Conservation (phyloP, 306 rosid species). For the Oxytropis ochrocephala region DNA sequence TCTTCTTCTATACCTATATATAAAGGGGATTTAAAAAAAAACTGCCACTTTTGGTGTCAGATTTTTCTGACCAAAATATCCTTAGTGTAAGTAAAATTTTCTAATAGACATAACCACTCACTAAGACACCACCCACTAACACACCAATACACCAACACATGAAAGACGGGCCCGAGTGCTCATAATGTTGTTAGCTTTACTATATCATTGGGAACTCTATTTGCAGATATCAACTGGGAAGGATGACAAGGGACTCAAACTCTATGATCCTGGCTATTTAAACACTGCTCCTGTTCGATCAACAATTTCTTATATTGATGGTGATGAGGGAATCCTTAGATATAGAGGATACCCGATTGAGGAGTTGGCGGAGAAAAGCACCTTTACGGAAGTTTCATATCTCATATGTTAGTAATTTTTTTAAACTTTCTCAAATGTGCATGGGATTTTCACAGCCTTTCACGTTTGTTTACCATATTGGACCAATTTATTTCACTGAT, state of each 20-base stretch:
- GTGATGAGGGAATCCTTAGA: slow-evolving; percentile 86
- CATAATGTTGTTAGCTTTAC: neutral
- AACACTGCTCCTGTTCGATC: slow-evolving; percentile 90
- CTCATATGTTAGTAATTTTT: slow-evolving; percentile 57
- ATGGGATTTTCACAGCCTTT: neutral
- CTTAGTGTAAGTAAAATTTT: too few species aligned
- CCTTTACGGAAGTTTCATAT: slow-evolving; percentile 76
- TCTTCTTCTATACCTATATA: too few species aligned
- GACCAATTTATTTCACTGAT: neutral
- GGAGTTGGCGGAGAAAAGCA: slow-evolving; percentile 79
- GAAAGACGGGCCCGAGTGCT: too few species aligned
- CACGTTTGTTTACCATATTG: neutral
- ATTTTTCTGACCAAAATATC: too few species aligned
- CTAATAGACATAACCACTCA: too few species aligned
- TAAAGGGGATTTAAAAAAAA: too few species aligned
- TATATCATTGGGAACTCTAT: neutral
- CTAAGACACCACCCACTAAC: too few species aligned
- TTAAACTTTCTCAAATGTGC: neutral
- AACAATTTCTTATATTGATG: slow-evolving; percentile 74
- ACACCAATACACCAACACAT: too few species aligned
- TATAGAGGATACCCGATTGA: slow-evolving; percentile 88
- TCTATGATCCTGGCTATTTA: slow-evolving; percentile 89
- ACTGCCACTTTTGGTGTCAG: too few species aligned
- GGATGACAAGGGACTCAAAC: slow-evolving; percentile 75
- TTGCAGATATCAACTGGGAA: slow-evolving; percentile 59